Conservation (phyloP, 148 eudicot genomes). For the Cornus controversa region DNA sequence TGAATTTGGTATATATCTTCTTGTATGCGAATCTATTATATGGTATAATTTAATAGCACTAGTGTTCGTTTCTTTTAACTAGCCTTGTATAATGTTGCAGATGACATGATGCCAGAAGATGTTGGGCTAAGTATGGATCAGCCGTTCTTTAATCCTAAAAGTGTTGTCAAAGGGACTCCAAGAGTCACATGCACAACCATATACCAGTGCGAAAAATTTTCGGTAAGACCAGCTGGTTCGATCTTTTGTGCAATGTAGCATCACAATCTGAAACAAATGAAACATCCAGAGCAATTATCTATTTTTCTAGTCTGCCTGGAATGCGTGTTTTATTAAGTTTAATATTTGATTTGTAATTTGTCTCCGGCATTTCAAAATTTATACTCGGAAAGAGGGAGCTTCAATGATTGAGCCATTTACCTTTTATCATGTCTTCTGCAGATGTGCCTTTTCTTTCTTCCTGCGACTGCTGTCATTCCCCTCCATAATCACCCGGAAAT, state of each 20-base stretch:
- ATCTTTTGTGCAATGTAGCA: neutral
- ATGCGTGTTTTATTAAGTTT: neutral
- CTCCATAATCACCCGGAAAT: constrained; percentile 92
- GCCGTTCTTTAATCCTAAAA: constrained; percentile 54
- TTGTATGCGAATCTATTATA: too few species aligned
- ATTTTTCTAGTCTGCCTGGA: neutral
- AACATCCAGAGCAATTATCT: neutral
- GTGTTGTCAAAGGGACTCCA: constrained; percentile 27
- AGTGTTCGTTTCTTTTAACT: constrained; percentile 13
- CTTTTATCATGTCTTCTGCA: constrained; percentile 30
- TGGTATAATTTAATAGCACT: too few species aligned
- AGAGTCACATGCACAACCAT: constrained; percentile 64
- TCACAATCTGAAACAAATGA: neutral
- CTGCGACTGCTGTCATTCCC: constrained; percentile 69
- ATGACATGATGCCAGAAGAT: constrained; percentile 75
- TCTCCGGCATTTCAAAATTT: neutral
- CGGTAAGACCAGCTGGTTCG: constrained; percentile 37
- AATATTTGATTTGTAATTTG: neutral
- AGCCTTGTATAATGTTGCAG: constrained; percentile 27
- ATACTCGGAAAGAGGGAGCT: neutral
- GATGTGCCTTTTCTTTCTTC: constrained; percentile 75
- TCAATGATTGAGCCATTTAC: neutral
- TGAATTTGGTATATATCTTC: too few species aligned
- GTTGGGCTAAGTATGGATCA: constrained; percentile 60
- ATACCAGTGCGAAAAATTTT: constrained; percentile 51